phyloP scores from a whole-genome alignment of 73 alveolate genomes.

The Blepharisma stoltei region DNA sequence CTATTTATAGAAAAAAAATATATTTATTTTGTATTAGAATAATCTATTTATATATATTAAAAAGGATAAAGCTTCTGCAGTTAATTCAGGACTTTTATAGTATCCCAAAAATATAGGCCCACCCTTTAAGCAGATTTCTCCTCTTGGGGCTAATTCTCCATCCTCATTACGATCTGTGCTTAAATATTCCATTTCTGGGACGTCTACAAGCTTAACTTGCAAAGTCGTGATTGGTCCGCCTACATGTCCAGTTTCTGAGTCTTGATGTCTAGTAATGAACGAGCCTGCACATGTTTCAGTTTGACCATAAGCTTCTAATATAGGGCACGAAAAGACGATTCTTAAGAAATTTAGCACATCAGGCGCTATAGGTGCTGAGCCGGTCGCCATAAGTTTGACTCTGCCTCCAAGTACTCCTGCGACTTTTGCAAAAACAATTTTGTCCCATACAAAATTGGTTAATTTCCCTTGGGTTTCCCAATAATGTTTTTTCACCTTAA shows the following conservation, averaged over 20 bases:
- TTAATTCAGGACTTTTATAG: slow-evolving; percentile 70
- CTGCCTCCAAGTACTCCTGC: slow-evolving; percentile 83
- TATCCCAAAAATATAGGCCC: slow-evolving; percentile 72
- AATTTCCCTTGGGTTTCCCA: slow-evolving; percentile 34
- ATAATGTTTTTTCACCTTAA: slow-evolving; percentile 36
- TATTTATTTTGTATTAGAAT: no score
- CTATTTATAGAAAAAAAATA: no score
- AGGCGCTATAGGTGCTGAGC: slow-evolving; percentile 84
- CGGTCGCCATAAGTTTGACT: slow-evolving; percentile 68
- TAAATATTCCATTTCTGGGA: slow-evolving; percentile 81
- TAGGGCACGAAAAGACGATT: slow-evolving; percentile 65
- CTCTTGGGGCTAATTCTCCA: slow-evolving; percentile 87
- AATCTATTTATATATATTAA: slow-evolving; percentile 36
- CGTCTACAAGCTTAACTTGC: slow-evolving; percentile 78
- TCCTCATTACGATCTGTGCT: slow-evolving; percentile 65
- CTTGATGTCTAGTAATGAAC: slow-evolving; percentile 52
- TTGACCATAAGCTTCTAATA: slow-evolving; percentile 90
- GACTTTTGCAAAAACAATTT: slow-evolving; percentile 53
- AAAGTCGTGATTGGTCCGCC: slow-evolving; percentile 76
- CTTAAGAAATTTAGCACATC: slow-evolving; percentile 70
- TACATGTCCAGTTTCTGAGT: slow-evolving; percentile 70
- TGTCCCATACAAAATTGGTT: slow-evolving; percentile 64
- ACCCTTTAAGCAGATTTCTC: slow-evolving; percentile 90
- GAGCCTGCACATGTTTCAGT: slow-evolving; percentile 83
- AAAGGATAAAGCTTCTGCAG: slow-evolving; percentile 67